Evolutionary conservation across 306 rosid species (phyloP), one percentile per base, ranked within the genome.

Genomic region (Cucurbita maxima): DNA sequence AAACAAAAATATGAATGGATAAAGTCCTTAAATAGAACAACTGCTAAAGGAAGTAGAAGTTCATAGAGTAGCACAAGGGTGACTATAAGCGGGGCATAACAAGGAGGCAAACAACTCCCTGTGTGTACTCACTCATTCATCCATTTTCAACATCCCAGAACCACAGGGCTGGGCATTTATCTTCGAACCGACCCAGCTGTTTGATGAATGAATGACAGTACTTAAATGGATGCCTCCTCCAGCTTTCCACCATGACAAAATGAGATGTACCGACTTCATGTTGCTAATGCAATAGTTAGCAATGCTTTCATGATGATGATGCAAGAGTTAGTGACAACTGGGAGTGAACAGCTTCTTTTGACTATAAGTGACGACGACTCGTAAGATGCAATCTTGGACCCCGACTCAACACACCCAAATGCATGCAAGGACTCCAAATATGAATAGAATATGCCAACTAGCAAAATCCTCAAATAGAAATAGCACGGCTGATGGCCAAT

Each of bases 331-430:
- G 74, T 34, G 59, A 70, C 74, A 70, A 74, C 77, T 44, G 77
- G 67, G 70, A 74, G 76, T 37, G 63, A 40, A 72, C 76, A 72
- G 76, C 76, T 72, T 72, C 76, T 52, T 40, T 55, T 55, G 76
- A 54, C 76, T n/a, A 4, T 52, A 54, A 10, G 82, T 86, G 92
- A 85, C 79, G 90, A 85, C 80, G 90, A 86, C 89, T 90, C 25
- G 94, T 81, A 86, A 80, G 72, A 92, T 90, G 96, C 96, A 88
- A 78, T 82, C 75, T 58, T 66, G 88, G 90, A 92, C 91, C 87
- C 87, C 86, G 64, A 86, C 83, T 87, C 88, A 59, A 80, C 82
- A 79, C 80, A 84, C 85, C 86, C 91, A 90, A 81, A 87, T 88
- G 91, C 88, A 90, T 88, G 96, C 89, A 90, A 60, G 85, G 82